Percentiles rank a stretch among this genome's conserved stretches.
These are phyloP conservation scores for Emergomyces pasteurianus DNA, from an alignment of 2,329 filamentous ascomycete species.

Conservation along the genomic window DNA sequence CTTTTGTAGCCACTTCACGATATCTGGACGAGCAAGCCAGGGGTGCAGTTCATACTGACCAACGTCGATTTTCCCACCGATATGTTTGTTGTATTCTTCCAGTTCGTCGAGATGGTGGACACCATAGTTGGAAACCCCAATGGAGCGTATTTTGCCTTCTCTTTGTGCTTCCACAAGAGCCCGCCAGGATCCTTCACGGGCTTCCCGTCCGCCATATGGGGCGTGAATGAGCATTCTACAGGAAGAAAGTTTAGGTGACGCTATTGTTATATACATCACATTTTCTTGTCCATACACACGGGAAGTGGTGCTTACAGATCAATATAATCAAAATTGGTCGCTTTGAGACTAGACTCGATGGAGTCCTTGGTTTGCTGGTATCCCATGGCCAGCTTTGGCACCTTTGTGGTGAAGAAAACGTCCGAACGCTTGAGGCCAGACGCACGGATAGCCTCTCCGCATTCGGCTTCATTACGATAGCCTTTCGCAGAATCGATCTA, in stretches of 20 bases:
- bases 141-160: slow-evolving; percentile 25
- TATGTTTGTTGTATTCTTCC: slow-evolving; percentile 27
- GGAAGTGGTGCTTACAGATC: slow-evolving; percentile 41
- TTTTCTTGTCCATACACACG: neutral
- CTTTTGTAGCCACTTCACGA: slow-evolving; percentile 62
- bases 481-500: slow-evolving; percentile 46
- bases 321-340: slow-evolving; percentile 53
- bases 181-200: slow-evolving; percentile 28
- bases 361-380: slow-evolving; percentile 55
- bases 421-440: slow-evolving; percentile 42
- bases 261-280: neutral
- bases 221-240: slow-evolving; percentile 29
- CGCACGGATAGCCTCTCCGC: slow-evolving; percentile 40
- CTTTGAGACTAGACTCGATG: slow-evolving; percentile 50
- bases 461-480: slow-evolving; percentile 48
- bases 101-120: slow-evolving; percentile 31
- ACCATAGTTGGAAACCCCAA: slow-evolving; percentile 31
- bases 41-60: slow-evolving; percentile 87
- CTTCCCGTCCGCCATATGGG: slow-evolving; percentile 27
- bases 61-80: slow-evolving; percentile 60
- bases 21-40: slow-evolving; percentile 70
- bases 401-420: slow-evolving; percentile 53
- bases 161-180: slow-evolving; percentile 30
- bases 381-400: slow-evolving; percentile 39
- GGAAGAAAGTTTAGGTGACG: neutral